Evolutionary conservation across 805 yeast species (phyloP).

Genomic region (Tetrapisispora arboricola): DNA sequence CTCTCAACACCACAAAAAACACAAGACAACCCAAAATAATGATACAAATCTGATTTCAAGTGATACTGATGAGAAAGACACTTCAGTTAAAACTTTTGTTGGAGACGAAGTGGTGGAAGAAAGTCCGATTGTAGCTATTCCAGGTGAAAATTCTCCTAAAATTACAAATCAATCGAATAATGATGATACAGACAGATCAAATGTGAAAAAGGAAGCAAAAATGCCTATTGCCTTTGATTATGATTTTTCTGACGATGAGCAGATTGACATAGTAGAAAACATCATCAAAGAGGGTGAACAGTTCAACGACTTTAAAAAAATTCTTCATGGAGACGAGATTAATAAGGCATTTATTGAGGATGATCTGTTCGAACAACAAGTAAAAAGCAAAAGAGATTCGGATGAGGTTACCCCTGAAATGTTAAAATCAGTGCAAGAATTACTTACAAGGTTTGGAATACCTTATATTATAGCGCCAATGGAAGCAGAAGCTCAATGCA

Average conservation of each 20-base stretch:
- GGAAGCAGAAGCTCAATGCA: constrained; percentile 99
- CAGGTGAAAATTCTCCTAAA: too few relatives aligned
- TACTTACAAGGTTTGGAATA: constrained; percentile 78
- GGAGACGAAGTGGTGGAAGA: too few relatives aligned
- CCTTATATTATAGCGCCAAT: constrained; percentile 94
- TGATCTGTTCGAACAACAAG: constrained; percentile 48
- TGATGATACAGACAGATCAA: not conserved
- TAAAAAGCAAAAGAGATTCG: constrained; percentile 70
- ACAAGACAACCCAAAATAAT: not conserved
- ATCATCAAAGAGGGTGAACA: constrained; percentile 63
- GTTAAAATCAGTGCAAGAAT: constrained; percentile 85
- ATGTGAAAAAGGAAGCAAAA: not conserved
- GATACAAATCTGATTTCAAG: not conserved
- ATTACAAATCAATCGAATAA: too few relatives aligned
- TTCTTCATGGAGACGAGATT: constrained; percentile 20
- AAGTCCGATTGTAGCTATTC: too few relatives aligned
- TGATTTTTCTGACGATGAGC: constrained; percentile 71
- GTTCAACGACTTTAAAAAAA: constrained; percentile 46
- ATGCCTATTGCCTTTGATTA: constrained; percentile 36
- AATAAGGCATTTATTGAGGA: constrained; percentile 29
- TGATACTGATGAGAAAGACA: not conserved
- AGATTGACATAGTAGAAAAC: constrained; percentile 51
- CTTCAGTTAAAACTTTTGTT: too few relatives aligned
- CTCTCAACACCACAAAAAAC: too few relatives aligned
- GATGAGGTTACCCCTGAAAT: constrained; percentile 82